Percentiles rank a stretch among this genome's conserved stretches.
These are phyloP conservation scores for Entelexis paramagnoliae DNA, from an alignment of 1,139 yeast species.

Conservation along the genomic window DNA sequence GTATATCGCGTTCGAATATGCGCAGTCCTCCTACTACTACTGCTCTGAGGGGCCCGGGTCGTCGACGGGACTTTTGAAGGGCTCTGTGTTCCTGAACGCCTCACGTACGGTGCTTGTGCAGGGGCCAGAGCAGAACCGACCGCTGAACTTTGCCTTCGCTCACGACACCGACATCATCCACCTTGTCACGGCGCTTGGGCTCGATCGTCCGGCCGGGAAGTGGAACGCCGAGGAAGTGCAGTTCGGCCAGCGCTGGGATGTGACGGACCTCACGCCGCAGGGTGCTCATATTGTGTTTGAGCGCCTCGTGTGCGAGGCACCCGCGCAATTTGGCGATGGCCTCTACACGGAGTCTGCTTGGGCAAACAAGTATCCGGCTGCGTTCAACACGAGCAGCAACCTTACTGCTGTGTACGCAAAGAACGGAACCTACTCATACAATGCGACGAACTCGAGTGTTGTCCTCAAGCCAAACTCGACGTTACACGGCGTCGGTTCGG, in stretches of 20 bases:
- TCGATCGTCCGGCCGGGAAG: conserved; percentile 30
- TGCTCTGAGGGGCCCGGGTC: conserved; percentile 48
- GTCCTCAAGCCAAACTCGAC: background rate
- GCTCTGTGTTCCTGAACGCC: conserved; percentile 45
- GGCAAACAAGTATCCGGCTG: conserved; percentile 19
- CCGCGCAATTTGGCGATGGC: conserved; percentile 2
- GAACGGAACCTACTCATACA: conserved; percentile 4
- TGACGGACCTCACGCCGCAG: conserved; percentile 45
- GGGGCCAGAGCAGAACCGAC: conserved; percentile 34
- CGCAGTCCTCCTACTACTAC: conserved; percentile 41
- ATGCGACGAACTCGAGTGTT: conserved; percentile 3
- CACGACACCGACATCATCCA: conserved; percentile 52
- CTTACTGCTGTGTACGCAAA: conserved; percentile 12
- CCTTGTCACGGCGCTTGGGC: conserved; percentile 43
- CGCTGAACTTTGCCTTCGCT: conserved; percentile 40
- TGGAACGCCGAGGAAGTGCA: conserved; percentile 31
- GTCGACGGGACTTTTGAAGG: conserved; percentile 38
- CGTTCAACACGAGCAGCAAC: conserved; percentile 18
- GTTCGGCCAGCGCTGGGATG: conserved; percentile 38
- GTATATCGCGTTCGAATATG: conserved; percentile 41
- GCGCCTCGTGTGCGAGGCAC: conserved; percentile 31
- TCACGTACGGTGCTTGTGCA: conserved; percentile 36
- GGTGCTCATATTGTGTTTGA: conserved; percentile 48
- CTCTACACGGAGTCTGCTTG: conserved; percentile 3
- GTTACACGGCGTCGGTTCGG: conserved; percentile 1